Conservation (phyloP, 148 eudicot genomes). For the Chenopodium album region DNA sequence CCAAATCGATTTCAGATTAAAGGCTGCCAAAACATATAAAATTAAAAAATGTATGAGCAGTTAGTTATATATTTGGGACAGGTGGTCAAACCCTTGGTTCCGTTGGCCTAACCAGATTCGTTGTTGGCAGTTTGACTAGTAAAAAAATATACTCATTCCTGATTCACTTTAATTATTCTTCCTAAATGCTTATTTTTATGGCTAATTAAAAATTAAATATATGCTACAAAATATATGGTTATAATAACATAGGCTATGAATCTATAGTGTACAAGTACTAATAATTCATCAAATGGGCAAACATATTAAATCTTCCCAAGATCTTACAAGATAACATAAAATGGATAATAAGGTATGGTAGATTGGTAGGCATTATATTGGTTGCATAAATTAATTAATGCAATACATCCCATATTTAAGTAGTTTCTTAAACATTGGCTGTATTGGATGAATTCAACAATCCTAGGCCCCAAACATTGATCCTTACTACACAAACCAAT, state of each 20-base stretch:
- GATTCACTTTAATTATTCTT: background rate
- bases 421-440: background rate
- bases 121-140: slow-evolving; percentile 12
- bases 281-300: background rate
- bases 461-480: background rate
- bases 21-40: background rate
- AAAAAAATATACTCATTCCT: background rate
- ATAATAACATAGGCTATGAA: background rate
- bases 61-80: slow-evolving; percentile 15
- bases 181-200: background rate
- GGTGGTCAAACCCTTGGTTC: slow-evolving; percentile 22
- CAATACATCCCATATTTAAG: background rate
- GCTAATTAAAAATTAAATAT: background rate
- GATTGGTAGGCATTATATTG: background rate
- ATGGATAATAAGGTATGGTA: background rate
- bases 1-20: slow-evolving; percentile 1
- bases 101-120: slow-evolving; percentile 24
- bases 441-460: background rate
- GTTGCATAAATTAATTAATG: background rate
- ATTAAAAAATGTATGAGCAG: background rate
- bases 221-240: background rate
- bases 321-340: slow-evolving; percentile 6
- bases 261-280: background rate
- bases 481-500: background rate
- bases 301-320: slow-evolving; percentile 12